These are phyloP conservation scores for Orbilia oligospora DNA, from an alignment of 2,329 filamentous ascomycete genomes.

Conservation along the genomic window DNA sequence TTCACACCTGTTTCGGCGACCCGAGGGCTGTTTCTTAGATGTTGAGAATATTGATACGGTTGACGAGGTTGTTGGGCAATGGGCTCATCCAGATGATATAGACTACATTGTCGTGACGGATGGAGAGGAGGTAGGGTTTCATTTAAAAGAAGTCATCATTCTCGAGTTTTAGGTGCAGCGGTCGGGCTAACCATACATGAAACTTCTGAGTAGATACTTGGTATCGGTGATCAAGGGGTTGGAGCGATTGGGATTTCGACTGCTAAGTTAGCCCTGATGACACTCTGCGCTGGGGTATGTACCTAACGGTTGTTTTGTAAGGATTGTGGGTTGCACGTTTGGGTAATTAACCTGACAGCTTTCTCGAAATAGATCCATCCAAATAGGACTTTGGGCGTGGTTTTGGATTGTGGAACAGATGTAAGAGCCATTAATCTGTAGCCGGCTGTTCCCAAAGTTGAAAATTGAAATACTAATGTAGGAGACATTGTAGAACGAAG, in stretches of 20 bases:
- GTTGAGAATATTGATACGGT: conserved; percentile 62
- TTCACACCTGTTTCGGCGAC: conserved; percentile 81
- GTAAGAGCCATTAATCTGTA: conserved; percentile 64
- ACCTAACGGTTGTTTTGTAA: conserved; percentile 65
- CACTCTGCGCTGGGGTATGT: conserved; percentile 87
- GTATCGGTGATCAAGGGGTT: conserved; percentile 90
- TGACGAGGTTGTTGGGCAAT: conserved; percentile 69
- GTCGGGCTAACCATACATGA: background rate
- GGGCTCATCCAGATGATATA: conserved; percentile 79
- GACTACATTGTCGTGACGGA: conserved; percentile 92
- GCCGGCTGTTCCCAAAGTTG: no score
- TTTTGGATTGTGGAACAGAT: conserved; percentile 88
- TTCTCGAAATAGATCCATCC: conserved; percentile 61
- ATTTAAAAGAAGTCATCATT: background rate
- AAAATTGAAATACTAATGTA: conserved; percentile 3
- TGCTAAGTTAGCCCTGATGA: conserved; percentile 86
- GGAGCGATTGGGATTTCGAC: conserved; percentile 87
- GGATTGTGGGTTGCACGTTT: background rate
- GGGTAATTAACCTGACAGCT: background rate
- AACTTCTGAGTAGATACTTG: conserved; percentile 74
- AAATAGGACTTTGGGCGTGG: conserved; percentile 76
- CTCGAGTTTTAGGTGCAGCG: background rate
- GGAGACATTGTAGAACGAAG: conserved; percentile 72
- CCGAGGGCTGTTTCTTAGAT: conserved; percentile 85
- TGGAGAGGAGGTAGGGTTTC: conserved; percentile 64